Base-by-base conservation (phyloP, 257 asterid genomes). In the Solanum piurae region DNA sequence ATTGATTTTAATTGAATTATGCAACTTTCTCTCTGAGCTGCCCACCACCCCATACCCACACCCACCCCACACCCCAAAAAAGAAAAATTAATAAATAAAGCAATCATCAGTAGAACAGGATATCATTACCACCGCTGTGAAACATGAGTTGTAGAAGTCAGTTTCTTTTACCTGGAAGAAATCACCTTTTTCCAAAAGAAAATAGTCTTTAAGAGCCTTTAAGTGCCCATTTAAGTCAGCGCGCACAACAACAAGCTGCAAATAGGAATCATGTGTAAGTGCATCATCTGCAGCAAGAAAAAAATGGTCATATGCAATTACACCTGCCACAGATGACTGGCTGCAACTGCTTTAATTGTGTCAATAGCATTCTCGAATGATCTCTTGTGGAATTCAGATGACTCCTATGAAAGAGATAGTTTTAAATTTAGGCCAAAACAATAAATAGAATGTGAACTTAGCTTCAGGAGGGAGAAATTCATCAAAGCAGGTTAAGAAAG, bases 241-340 rank as follows among this genome's bases (percentile, higher is more conserved):
- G 25, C 98, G 99, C 88, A 95, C 98, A 77, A 97, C 98, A 86
- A 97, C 98, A 89, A 97, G 99, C 99, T 97, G 96, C 92, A 90
- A 83, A 91, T 68, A 87, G 84, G 88, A 88, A 60, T 83, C 84
- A 88, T 87, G 85, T 9, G 55, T 82, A 86, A 86, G 86, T 86
- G 83, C 86, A 60, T 60, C 83, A 83, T 74, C 76, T 83, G 40
- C 86, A 85, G 82, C 87, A 88, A 84, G 73, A 29, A 85, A 87
- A 74, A 72, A 66, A 66, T 27, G 89, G 49, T 55, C 40, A 88
- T 85, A 90, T 76, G 83, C 88, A 89, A 42, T 42, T 83, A 76
- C 84, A 95, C 98, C 99, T 97, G 98, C 99, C 99, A 96, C 91
- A 97, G 99, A 93, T 94, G 98, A 93, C 94, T 94, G 25, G 99